These are phyloP conservation scores for Scopulariopsis brevicaulis DNA, from an alignment of 2,329 filamentous ascomycete species.

Conservation along the genomic window DNA sequence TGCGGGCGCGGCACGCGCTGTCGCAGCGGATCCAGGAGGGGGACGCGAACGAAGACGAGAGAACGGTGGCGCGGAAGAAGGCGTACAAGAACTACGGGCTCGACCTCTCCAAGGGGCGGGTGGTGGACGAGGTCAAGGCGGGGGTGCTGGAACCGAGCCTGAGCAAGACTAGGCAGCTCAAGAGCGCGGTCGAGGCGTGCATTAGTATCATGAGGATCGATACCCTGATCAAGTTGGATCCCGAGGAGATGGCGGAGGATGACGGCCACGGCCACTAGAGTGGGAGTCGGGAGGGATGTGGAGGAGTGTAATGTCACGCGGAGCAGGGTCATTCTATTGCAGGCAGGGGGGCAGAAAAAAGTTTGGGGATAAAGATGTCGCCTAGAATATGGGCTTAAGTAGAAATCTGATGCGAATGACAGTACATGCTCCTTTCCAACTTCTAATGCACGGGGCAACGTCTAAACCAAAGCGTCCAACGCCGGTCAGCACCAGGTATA, in stretches of 20 bases:
- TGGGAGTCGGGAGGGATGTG: background rate
- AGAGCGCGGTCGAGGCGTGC: slow-evolving; percentile 96
- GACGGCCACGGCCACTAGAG: slow-evolving; percentile 74
- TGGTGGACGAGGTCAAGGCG: slow-evolving; percentile 86
- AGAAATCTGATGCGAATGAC: background rate
- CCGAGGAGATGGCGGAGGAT: slow-evolving; percentile 67
- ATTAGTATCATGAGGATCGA: slow-evolving; percentile 99
- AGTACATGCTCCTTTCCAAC: background rate
- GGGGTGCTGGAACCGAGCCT: slow-evolving; percentile 95
- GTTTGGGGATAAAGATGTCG: background rate
- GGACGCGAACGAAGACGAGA: slow-evolving; percentile 77
- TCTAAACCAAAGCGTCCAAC: background rate
- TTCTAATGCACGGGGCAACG: background rate
- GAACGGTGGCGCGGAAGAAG: slow-evolving; percentile 84
- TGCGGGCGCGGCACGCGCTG: slow-evolving; percentile 86
- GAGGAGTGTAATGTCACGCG: background rate
- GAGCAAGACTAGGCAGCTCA: slow-evolving; percentile 96
- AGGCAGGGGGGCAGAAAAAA: background rate
- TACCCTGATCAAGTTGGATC: slow-evolving; percentile 95
- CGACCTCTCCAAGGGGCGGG: slow-evolving; percentile 78
- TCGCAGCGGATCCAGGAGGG: slow-evolving; percentile 85
- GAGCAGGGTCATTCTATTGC: background rate
- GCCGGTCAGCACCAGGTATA: slow-evolving; percentile 58
- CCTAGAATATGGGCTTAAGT: background rate
- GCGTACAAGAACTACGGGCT: slow-evolving; percentile 98